phyloP scores from a whole-genome alignment of 257 asterid genomes.

The Gardenia jasminoides region DNA sequence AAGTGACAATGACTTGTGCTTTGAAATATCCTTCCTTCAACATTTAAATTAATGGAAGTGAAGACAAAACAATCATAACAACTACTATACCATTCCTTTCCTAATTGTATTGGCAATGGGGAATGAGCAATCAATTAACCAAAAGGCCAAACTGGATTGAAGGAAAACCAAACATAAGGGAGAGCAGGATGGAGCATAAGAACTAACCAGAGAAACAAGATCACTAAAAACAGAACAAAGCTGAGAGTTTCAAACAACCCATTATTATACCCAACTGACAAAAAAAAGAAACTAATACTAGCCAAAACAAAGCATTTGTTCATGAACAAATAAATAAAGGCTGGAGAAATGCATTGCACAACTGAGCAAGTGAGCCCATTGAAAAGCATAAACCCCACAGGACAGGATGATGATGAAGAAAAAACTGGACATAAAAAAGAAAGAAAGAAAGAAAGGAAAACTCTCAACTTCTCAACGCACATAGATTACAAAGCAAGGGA shows the following conservation, averaged over 20 bases:
- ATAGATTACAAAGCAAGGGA: not conserved
- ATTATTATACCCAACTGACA: not conserved
- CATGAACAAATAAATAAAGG: not conserved
- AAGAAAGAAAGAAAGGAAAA: not conserved
- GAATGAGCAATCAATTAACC: not conserved
- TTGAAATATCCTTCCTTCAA: not conserved
- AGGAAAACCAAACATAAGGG: too few relatives aligned
- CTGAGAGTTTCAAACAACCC: not conserved
- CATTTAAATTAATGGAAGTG: not conserved
- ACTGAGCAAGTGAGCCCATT: not conserved
- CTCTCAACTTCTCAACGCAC: not conserved
- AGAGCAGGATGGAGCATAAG: too few relatives aligned
- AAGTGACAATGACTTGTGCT: not conserved
- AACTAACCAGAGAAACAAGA: too few relatives aligned
- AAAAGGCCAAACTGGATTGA: too few relatives aligned
- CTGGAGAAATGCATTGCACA: not conserved
- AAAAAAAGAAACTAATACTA: not conserved
- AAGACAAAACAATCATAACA: too few relatives aligned
- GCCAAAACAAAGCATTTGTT: not conserved
- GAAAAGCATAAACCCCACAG: not conserved
- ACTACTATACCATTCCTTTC: too few relatives aligned
- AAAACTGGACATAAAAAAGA: not conserved
- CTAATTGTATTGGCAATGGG: too few relatives aligned
- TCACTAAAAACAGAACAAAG: not conserved
- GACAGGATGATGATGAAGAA: not conserved